Percentiles rank a stretch among this genome's conserved stretches.
phyloP scores from a whole-genome alignment of 768 basidiomycete species.

The Trametes maxima region DNA sequence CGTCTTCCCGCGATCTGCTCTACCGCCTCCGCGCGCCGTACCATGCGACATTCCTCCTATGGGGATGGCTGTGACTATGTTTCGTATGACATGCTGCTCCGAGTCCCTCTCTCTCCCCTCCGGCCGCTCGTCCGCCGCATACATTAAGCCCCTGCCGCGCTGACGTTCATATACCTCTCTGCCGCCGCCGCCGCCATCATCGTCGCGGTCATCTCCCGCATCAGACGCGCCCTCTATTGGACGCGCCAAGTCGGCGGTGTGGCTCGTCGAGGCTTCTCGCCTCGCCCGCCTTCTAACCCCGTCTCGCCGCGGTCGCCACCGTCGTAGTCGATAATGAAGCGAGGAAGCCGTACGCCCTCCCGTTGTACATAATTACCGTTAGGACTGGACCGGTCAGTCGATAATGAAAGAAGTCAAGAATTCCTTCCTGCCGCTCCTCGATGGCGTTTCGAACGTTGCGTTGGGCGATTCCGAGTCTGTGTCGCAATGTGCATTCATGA shows the following conservation, averaged over 20 bases:
- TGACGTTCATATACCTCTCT: neutral
- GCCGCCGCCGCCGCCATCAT: neutral
- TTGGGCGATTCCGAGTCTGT: too few species aligned
- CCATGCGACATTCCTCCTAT: neutral
- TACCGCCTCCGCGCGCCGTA: neutral
- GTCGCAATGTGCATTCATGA: too few species aligned
- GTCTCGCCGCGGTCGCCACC: neutral
- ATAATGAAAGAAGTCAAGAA: constrained; percentile 21
- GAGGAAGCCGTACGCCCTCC: neutral
- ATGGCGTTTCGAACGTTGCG: too few species aligned
- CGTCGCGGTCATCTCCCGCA: too few species aligned
- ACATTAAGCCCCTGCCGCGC: neutral
- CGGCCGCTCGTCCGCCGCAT: neutral
- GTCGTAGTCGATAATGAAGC: neutral
- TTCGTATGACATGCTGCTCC: neutral
- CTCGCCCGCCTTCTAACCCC: neutral
- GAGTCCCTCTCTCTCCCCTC: neutral
- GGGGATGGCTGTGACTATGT: constrained; percentile 1
- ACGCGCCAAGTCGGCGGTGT: too few species aligned
- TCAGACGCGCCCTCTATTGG: too few species aligned
- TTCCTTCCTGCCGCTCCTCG: neutral
- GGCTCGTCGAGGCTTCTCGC: too few species aligned
- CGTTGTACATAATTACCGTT: constrained; percentile 11
- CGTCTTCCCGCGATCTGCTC: neutral
- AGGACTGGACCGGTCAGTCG: constrained; percentile 8